These are phyloP conservation scores for Coniferiporia sulphurascens DNA, from an alignment of 1,284 basidiomycete species.

Conservation along the genomic window DNA sequence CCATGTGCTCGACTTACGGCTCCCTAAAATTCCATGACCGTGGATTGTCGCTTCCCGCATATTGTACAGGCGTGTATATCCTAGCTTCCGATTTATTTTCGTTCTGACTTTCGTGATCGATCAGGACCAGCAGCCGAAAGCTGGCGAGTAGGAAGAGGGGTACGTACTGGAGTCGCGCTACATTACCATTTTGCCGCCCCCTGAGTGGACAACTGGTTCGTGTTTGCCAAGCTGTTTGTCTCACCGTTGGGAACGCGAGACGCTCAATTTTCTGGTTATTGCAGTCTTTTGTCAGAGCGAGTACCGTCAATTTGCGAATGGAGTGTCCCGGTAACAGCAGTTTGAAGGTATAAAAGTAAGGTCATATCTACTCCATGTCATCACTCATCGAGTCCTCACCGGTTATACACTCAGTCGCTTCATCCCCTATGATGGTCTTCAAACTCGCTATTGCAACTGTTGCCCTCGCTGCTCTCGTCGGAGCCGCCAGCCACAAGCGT, in stretches of 20 bases:
- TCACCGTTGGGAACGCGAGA: neutral
- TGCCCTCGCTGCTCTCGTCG: constrained; percentile 5
- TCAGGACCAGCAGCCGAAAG: too few relatives aligned
- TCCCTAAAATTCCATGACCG: neutral
- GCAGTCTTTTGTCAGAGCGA: neutral
- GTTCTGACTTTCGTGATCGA: neutral
- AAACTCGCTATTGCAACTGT: constrained; percentile 12
- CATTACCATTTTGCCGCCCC: neutral
- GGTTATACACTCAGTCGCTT: neutral
- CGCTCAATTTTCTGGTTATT: neutral
- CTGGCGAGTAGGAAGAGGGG: neutral
- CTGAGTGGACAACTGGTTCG: neutral
- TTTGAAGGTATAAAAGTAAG: neutral
- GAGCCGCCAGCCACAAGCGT: constrained; percentile 15
- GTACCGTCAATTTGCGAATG: neutral
- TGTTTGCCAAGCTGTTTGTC: neutral
- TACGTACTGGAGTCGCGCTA: neutral
- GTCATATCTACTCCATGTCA: neutral
- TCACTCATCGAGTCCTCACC: neutral
- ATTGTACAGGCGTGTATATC: neutral
- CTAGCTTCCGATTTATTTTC: neutral
- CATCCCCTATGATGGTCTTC: constrained; percentile 9
- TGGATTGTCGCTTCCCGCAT: neutral
- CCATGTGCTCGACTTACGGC: neutral
- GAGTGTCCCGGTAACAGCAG: too few relatives aligned